phyloP scores from a whole-genome alignment of 2,329 filamentous ascomycete genomes.

The Canariomyces notabilis region DNA sequence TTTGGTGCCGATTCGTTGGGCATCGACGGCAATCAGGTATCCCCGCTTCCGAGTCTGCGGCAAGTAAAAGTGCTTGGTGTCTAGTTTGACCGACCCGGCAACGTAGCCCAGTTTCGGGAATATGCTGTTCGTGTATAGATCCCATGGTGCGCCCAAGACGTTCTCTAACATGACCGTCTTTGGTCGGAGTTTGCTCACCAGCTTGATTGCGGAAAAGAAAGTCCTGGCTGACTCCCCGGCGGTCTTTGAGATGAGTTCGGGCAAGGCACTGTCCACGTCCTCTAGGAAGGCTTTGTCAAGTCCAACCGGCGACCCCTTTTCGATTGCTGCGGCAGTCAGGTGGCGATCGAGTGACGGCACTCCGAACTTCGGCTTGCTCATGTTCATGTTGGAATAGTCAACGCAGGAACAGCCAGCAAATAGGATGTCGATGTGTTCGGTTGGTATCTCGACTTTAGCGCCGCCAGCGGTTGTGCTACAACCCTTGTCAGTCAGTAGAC shows the following conservation, averaged over 20 bases:
- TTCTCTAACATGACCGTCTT: slow-evolving; percentile 69
- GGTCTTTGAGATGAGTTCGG: not conserved
- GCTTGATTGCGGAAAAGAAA: slow-evolving; percentile 24
- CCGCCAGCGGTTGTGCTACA: slow-evolving; percentile 63
- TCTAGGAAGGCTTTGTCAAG: slow-evolving; percentile 9
- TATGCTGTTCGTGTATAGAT: slow-evolving; percentile 37
- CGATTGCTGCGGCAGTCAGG: slow-evolving; percentile 25
- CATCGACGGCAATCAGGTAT: slow-evolving; percentile 55
- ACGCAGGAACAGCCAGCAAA: slow-evolving; percentile 72
- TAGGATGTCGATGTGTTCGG: slow-evolving; percentile 53
- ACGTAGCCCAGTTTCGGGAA: slow-evolving; percentile 50
- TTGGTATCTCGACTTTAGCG: slow-evolving; percentile 50
- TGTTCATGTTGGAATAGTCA: slow-evolving; percentile 65
- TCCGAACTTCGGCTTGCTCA: slow-evolving; percentile 27
- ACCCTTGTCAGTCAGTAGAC: slow-evolving; percentile 6
- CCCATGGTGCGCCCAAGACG: slow-evolving; percentile 58
- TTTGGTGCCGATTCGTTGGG: slow-evolving; percentile 28
- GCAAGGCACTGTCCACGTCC: slow-evolving; percentile 3
- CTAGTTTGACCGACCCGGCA: slow-evolving; percentile 44
- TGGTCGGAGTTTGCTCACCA: slow-evolving; percentile 43
- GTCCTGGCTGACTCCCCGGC: slow-evolving; percentile 25
- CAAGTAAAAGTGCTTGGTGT: slow-evolving; percentile 68
- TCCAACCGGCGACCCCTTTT: slow-evolving; percentile 33
- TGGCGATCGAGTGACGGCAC: slow-evolving; percentile 10
- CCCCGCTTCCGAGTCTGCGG: slow-evolving; percentile 63